Percentiles rank a stretch among this genome's conserved stretches.
phyloP scores from a whole-genome alignment of 2,329 filamentous ascomycete genomes.

The Cordyceps fumosorosea region DNA sequence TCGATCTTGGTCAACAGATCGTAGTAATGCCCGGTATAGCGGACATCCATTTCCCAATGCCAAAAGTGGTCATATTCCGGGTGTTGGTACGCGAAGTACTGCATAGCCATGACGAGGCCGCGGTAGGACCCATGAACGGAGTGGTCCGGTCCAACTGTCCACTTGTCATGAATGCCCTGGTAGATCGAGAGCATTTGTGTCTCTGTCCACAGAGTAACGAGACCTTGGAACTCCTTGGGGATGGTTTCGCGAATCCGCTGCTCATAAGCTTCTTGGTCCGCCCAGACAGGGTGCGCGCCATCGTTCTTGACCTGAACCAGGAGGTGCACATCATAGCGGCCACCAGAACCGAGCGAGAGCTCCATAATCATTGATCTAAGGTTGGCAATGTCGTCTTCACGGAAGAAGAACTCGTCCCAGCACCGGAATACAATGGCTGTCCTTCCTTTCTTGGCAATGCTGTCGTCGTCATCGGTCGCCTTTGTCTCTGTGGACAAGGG shows the following conservation, averaged over 20 bases:
- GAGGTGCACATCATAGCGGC: conserved; percentile 80
- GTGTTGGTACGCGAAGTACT: conserved; percentile 83
- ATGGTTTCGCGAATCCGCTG: conserved; percentile 61
- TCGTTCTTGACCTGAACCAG: conserved; percentile 80
- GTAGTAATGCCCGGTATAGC: conserved; percentile 84
- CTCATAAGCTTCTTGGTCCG: conserved; percentile 62
- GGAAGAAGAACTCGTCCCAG: conserved; percentile 75
- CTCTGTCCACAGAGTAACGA: conserved; percentile 90
- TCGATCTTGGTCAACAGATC: conserved; percentile 64
- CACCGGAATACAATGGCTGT: conserved; percentile 77
- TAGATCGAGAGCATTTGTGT: conserved; percentile 89
- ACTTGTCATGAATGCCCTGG: conserved; percentile 76
- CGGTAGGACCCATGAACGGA: conserved; percentile 90
- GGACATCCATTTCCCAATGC: conserved; percentile 94
- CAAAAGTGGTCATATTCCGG: conserved; percentile 88
- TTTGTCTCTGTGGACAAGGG: conserved; percentile 17
- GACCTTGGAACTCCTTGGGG: conserved; percentile 78
- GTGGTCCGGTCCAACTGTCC: conserved; percentile 56
- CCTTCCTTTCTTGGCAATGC: conserved; percentile 36
- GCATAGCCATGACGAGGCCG: conserved; percentile 87
- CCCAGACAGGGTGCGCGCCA: conserved; percentile 68
- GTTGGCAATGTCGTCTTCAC: conserved; percentile 73
- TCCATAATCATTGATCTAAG: conserved; percentile 80
- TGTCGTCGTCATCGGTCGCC: conserved; percentile 16
- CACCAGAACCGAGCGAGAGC: conserved; percentile 71